Percentiles rank a stretch among this genome's conserved stretches.
These are phyloP conservation scores for Vanderwaltozyma tropicalis DNA, from an alignment of 805 yeast genomes.

Conservation along the genomic window DNA sequence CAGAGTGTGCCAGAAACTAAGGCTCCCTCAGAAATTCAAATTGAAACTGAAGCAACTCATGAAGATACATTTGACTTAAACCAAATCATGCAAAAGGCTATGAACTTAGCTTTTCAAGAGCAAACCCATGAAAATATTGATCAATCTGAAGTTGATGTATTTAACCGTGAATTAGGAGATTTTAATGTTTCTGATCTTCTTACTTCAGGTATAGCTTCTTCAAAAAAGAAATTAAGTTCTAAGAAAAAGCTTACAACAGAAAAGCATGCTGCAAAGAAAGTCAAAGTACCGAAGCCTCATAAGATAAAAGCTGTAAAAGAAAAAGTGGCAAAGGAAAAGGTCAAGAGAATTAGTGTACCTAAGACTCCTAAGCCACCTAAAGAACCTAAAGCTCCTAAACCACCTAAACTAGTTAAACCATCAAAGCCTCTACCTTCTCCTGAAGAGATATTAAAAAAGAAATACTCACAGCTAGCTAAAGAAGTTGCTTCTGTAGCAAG, in stretches of 20 bases:
- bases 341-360: not conserved
- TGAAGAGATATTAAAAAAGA: slow-evolving; percentile 14
- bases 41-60: slow-evolving; percentile 5
- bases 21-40: no score
- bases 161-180: slow-evolving; percentile 20
- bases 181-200: slow-evolving; percentile 13
- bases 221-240: slow-evolving; percentile 6
- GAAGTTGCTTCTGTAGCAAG: slow-evolving; percentile 24
- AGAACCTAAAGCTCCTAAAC: not conserved
- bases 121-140: slow-evolving; percentile 11
- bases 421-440: slow-evolving; percentile 9
- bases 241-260: slow-evolving; percentile 3
- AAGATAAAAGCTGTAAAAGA: not conserved
- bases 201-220: slow-evolving; percentile 6
- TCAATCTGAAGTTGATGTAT: slow-evolving; percentile 19
- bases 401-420: slow-evolving; percentile 2
- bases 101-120: slow-evolving; percentile 64
- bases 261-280: not conserved
- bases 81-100: slow-evolving; percentile 66
- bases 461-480: slow-evolving; percentile 12
- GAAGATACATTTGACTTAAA: slow-evolving; percentile 53
- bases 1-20: not conserved
- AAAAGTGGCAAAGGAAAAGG: not conserved
- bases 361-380: not conserved
- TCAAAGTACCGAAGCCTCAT: not conserved